A percentile compares a stretch with the other conserved stretches of the same genome.
Conservation (phyloP, 2,329 filamentous ascomycete species). For the Diplodia mutila region DNA sequence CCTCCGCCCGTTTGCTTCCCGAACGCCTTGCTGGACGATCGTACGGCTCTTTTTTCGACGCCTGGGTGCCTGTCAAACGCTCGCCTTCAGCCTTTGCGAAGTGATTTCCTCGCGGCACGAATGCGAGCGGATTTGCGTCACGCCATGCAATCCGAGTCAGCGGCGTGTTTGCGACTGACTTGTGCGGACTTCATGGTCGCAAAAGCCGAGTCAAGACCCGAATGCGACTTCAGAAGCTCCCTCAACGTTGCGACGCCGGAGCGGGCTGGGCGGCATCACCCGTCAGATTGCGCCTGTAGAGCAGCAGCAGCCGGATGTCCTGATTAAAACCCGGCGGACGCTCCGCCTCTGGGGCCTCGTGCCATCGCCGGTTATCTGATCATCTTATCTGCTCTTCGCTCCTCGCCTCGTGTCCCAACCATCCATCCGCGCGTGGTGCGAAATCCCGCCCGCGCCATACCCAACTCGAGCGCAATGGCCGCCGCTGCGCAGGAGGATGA, state of each 20-base stretch:
- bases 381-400: conserved; percentile 5
- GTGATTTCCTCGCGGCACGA: too few species aligned
- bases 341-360: not conserved
- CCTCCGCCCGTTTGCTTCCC: not conserved
- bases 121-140: too few species aligned
- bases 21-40: too few species aligned
- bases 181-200: not conserved
- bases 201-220: not conserved
- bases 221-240: not conserved
- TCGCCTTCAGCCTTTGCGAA: too few species aligned
- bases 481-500: too few species aligned
- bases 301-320: not conserved
- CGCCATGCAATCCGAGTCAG: conserved; percentile 18
- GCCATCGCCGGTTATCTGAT: conserved; percentile 1
- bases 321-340: conserved; percentile 7
- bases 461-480: not conserved
- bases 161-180: not conserved
- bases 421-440: too few species aligned
- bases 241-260: conserved; percentile 8
- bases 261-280: too few species aligned
- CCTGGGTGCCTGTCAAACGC: too few species aligned
- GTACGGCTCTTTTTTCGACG: too few species aligned
- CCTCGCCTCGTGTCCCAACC: not conserved
- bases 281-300: too few species aligned
- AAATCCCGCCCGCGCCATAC: too few species aligned